Conservation (phyloP, 1,284 basidiomycete genomes). For the Trametes sp. region DNA sequence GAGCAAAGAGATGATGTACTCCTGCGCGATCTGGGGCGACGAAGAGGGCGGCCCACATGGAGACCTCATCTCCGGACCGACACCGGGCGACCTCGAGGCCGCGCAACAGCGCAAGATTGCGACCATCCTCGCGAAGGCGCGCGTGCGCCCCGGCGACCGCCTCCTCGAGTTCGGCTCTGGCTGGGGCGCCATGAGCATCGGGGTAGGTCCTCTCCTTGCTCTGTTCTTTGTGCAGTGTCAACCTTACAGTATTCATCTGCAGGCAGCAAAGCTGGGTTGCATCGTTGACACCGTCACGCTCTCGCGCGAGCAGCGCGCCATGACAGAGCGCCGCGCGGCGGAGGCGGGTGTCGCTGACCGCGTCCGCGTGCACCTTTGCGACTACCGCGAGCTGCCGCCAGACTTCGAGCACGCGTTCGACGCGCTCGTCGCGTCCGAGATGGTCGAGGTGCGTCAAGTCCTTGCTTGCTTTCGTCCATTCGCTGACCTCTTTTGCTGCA, state of each 20-base stretch:
- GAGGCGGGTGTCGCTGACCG: conserved; percentile 70
- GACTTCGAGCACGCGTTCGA: conserved; percentile 82
- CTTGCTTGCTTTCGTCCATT: background rate
- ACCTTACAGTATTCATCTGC: too few species aligned
- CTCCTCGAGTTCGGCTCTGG: conserved; percentile 89
- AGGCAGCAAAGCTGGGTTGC: conserved; percentile 73
- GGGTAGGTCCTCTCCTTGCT: conserved; percentile 54
- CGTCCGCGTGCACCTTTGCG: conserved; percentile 83
- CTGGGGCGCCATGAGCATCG: conserved; percentile 89
- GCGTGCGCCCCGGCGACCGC: conserved; percentile 76
- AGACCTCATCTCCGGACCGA: conserved; percentile 49
- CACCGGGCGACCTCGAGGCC: conserved; percentile 69
- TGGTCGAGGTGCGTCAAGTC: too few species aligned
- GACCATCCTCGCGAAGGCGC: conserved; percentile 76
- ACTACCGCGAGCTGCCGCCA: conserved; percentile 82
- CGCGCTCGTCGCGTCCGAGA: conserved; percentile 85
- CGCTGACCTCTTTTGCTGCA: background rate
- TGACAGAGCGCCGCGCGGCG: conserved; percentile 80
- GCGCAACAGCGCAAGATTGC: conserved; percentile 83
- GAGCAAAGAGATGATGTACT: conserved; percentile 90
- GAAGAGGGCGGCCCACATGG: conserved; percentile 72
- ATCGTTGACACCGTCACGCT: conserved; percentile 87
- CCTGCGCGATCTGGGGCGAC: conserved; percentile 79
- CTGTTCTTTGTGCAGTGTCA: too few species aligned
- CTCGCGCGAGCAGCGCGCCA: conserved; percentile 81